phyloP scores from a whole-genome alignment of 176 grass and related monocot species.

The Neostapfia colusana region DNA sequence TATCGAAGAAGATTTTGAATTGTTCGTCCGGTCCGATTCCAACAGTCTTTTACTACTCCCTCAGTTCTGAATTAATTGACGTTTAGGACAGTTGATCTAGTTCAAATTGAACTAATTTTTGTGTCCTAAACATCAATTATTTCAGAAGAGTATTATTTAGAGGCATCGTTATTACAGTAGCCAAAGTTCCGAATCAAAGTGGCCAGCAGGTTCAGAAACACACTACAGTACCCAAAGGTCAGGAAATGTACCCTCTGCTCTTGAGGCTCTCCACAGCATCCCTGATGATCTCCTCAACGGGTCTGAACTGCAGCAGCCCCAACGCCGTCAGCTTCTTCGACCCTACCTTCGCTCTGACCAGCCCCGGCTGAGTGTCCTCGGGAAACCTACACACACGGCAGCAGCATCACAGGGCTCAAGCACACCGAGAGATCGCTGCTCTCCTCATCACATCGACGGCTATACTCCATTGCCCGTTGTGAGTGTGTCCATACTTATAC shows the following conservation, averaged over 20 bases:
- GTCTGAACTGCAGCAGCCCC: constrained; percentile 60
- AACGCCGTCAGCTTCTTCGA: constrained; percentile 77
- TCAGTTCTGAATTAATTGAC: too few relatives aligned
- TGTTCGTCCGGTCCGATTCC: neutral
- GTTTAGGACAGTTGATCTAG: too few relatives aligned
- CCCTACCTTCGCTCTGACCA: constrained; percentile 52
- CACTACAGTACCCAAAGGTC: neutral
- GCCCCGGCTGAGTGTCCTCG: constrained; percentile 70
- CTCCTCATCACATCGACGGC: neutral
- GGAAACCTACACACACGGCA: constrained; percentile 40
- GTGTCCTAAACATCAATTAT: too few relatives aligned
- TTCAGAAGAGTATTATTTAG: neutral
- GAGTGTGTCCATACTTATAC: neutral
- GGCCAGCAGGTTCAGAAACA: neutral
- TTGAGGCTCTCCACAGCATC: constrained; percentile 72
- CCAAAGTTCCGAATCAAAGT: neutral
- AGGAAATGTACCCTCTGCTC: constrained; percentile 55
- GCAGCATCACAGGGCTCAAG: neutral
- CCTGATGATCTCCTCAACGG: constrained; percentile 73
- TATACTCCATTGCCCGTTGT: too few relatives aligned
- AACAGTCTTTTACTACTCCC: neutral
- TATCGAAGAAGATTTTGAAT: neutral
- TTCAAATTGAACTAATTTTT: too few relatives aligned
- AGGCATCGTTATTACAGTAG: neutral
- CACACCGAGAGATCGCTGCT: neutral